Conservation (phyloP, 2,329 filamentous ascomycete genomes). For the Calonectria ilicicola region DNA sequence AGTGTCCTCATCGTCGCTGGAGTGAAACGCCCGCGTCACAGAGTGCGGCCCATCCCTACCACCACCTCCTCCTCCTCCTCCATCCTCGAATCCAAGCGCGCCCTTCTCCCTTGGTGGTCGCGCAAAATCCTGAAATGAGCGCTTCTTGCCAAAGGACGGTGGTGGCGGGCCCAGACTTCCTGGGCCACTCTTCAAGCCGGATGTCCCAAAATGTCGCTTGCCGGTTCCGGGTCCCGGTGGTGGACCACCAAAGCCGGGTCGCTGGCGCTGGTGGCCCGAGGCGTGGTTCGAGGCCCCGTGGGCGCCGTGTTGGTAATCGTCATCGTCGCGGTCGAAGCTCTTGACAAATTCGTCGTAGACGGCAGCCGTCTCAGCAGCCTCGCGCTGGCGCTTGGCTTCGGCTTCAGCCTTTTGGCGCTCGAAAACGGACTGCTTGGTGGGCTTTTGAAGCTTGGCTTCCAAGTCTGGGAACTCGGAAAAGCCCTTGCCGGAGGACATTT, state of each 20-base stretch:
- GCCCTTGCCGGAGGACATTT: conserved; percentile 63
- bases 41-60: conserved; percentile 61
- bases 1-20: conserved; percentile 70
- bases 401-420: conserved; percentile 90
- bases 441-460: conserved; percentile 81
- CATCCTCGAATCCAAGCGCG: conserved; percentile 53
- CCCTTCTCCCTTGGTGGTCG: conserved; percentile 46
- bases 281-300: conserved; percentile 17
- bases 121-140: conserved; percentile 59
- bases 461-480: conserved; percentile 75
- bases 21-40: conserved; percentile 78
- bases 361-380: conserved; percentile 88
- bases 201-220: conserved; percentile 76
- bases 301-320: conserved; percentile 50
- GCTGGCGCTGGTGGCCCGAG: conserved; percentile 34
- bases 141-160: conserved; percentile 64
- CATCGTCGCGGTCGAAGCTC: conserved; percentile 75
- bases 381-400: conserved; percentile 86
- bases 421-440: conserved; percentile 86
- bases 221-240: conserved; percentile 44
- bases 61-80: conserved; percentile 26
- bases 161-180: conserved; percentile 70
- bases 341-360: conserved; percentile 91
- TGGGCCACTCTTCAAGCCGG: conserved; percentile 68
- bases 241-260: conserved; percentile 43